Evolutionary conservation across 2,329 filamentous ascomycete genomes (phyloP).

Genomic region (Sclerotinia minor): DNA sequence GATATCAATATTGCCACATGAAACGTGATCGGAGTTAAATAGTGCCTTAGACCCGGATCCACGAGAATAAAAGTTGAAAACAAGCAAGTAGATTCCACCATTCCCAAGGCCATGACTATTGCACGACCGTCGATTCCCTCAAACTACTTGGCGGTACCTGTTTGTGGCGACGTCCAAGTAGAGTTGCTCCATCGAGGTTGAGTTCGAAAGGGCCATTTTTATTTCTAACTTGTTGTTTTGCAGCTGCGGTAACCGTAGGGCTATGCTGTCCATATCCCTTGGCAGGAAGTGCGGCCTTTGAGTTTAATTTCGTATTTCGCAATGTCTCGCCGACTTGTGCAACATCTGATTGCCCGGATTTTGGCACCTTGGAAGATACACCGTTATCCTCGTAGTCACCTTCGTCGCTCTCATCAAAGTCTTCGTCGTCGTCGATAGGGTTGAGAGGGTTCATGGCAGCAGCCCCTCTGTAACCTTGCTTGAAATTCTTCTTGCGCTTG

Average conservation of each 20-base stretch:
- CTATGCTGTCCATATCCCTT: constrained; percentile 89
- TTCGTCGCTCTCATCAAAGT: constrained; percentile 66
- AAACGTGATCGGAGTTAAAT: not conserved
- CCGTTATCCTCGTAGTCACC: constrained; percentile 57
- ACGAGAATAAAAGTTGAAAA: not conserved
- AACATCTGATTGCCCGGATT: constrained; percentile 59
- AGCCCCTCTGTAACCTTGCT: constrained; percentile 64
- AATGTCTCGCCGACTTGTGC: constrained; percentile 83
- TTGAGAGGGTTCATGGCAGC: constrained; percentile 67
- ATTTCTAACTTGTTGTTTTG: constrained; percentile 73
- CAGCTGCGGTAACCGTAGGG: constrained; percentile 77
- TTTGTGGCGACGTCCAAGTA: constrained; percentile 70
- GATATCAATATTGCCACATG: not conserved
- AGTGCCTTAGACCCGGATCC: not conserved
- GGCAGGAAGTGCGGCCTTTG: constrained; percentile 57
- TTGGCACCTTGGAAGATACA: constrained; percentile 65
- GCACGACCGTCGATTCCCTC: constrained; percentile 34
- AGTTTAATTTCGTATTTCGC: constrained; percentile 74
- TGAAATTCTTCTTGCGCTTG: constrained; percentile 83
- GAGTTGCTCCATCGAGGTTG: constrained; percentile 83
- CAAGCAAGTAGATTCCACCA: not conserved
- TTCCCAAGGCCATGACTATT: constrained; percentile 26
- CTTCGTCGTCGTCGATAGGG: constrained; percentile 62
- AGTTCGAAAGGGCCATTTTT: constrained; percentile 85
- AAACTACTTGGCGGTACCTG: constrained; percentile 45